Evolutionary conservation across 331 rosid genomes (phyloP).

Genomic region (Pyrus hybrid): DNA sequence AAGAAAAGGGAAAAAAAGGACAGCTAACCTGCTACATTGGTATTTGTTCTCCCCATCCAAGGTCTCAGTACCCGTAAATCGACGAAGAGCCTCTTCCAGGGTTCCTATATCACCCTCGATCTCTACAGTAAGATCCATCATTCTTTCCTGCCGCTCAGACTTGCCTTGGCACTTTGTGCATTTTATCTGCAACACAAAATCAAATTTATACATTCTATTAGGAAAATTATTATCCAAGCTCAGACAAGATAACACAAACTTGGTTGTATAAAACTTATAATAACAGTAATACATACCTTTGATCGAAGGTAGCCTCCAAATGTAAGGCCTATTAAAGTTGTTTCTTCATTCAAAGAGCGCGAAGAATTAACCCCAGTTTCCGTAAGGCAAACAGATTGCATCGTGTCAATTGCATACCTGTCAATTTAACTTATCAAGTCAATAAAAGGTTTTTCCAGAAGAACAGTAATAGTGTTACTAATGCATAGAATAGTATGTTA

Average conservation of each 20-base stretch:
- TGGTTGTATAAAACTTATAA: not conserved
- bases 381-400: slow-evolving; percentile 79
- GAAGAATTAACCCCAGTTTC: slow-evolving; percentile 53
- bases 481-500: not conserved
- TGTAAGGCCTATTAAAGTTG: slow-evolving; percentile 69
- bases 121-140: slow-evolving; percentile 96
- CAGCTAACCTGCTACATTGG: slow-evolving; percentile 77
- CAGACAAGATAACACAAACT: not conserved
- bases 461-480: slow-evolving; percentile 7
- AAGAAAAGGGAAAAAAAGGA: not conserved
- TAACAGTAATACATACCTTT: slow-evolving; percentile 36
- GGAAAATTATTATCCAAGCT: not conserved
- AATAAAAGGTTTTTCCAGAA: slow-evolving; percentile 3
- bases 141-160: slow-evolving; percentile 92
- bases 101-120: slow-evolving; percentile 87
- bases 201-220: not conserved
- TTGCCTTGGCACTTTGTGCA: slow-evolving; percentile 84
- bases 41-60: slow-evolving; percentile 95
- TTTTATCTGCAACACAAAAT: slow-evolving; percentile 53
- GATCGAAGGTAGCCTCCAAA: slow-evolving; percentile 96
- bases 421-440: not conserved
- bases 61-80: slow-evolving; percentile 72
- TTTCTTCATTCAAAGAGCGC: slow-evolving; percentile 58
- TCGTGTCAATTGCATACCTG: slow-evolving; percentile 79
- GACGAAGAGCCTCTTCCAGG: slow-evolving; percentile 71